These are phyloP conservation scores for Pichia sp. DNA, from an alignment of 1,139 yeast genomes.

Conservation along the genomic window DNA sequence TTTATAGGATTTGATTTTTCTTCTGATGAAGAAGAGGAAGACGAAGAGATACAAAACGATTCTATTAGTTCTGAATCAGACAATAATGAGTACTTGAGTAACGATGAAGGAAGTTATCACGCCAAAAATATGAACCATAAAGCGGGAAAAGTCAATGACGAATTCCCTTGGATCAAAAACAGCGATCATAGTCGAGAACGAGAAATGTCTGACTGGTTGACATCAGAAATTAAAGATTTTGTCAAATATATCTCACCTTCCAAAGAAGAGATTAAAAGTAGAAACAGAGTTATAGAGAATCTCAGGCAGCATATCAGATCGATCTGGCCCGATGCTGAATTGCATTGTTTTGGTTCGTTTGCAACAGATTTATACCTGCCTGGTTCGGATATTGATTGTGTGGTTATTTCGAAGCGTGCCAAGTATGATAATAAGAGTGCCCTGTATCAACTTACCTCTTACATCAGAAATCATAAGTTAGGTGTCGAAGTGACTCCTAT, in stretches of 20 bases:
- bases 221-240: slow-evolving; percentile 81
- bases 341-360: slow-evolving; percentile 88
- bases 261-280: slow-evolving; percentile 55
- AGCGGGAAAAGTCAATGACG: slow-evolving; percentile 28
- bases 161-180: slow-evolving; percentile 75
- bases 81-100: slow-evolving; percentile 26
- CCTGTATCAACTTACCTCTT: slow-evolving; percentile 69
- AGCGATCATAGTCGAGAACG: slow-evolving; percentile 67
- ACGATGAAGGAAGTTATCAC: slow-evolving; percentile 24
- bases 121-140: slow-evolving; percentile 20
- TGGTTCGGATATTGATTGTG: slow-evolving; percentile 96
- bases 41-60: slow-evolving; percentile 24
- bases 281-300: slow-evolving; percentile 60
- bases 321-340: slow-evolving; percentile 77
- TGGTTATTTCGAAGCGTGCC: slow-evolving; percentile 58
- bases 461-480: slow-evolving; percentile 50
- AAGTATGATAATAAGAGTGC: slow-evolving; percentile 60
- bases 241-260: slow-evolving; percentile 86
- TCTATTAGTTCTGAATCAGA: slow-evolving; percentile 11
- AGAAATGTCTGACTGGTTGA: slow-evolving; percentile 81
- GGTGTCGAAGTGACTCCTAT: slow-evolving; percentile 80
- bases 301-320: slow-evolving; percentile 47
- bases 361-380: slow-evolving; percentile 94
- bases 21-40: slow-evolving; percentile 32
- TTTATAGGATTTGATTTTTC: slow-evolving; percentile 55